Conservation (phyloP, 768 basidiomycete genomes). For the Tulasnella sp. region DNA sequence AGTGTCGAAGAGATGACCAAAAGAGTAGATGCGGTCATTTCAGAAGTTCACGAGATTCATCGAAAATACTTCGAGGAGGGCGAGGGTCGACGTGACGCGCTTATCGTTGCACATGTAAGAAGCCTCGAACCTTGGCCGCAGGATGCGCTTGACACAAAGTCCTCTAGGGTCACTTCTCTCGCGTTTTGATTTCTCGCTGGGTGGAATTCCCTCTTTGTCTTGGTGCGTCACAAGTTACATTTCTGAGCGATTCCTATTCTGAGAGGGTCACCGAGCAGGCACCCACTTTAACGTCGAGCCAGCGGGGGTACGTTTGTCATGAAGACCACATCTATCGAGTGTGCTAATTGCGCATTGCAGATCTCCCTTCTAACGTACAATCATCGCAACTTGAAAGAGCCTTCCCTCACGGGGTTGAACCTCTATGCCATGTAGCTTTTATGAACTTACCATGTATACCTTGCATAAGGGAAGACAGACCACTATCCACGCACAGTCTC, state of each 20-base stretch:
- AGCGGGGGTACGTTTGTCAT: not conserved
- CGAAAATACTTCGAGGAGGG: conserved; percentile 65
- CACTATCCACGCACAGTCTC: not conserved
- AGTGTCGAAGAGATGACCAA: conserved; percentile 70
- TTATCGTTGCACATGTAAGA: conserved; percentile 79
- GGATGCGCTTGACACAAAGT: not conserved
- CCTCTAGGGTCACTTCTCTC: conserved; percentile 58
- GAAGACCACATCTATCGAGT: conserved; percentile 1
- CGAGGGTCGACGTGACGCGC: conserved; percentile 65
- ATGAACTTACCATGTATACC: not conserved
- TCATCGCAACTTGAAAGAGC: conserved; percentile 72
- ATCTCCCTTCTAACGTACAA: conserved; percentile 80
- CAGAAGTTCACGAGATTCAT: conserved; percentile 72
- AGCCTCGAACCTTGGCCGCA: not conserved
- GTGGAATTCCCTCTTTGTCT: conserved; percentile 59
- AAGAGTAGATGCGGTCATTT: conserved; percentile 74
- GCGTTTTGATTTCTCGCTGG: conserved; percentile 79
- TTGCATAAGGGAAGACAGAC: not conserved
- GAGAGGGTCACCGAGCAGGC: not conserved
- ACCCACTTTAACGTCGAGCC: not conserved
- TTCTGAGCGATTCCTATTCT: not conserved
- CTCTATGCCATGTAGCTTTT: conserved; percentile 47
- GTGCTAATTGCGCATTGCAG: conserved; percentile 41
- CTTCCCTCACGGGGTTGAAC: conserved; percentile 71
- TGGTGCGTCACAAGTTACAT: conserved; percentile 44